phyloP scores from a whole-genome alignment of 2,329 filamentous ascomycete genomes.

The Alternaria sp. region DNA sequence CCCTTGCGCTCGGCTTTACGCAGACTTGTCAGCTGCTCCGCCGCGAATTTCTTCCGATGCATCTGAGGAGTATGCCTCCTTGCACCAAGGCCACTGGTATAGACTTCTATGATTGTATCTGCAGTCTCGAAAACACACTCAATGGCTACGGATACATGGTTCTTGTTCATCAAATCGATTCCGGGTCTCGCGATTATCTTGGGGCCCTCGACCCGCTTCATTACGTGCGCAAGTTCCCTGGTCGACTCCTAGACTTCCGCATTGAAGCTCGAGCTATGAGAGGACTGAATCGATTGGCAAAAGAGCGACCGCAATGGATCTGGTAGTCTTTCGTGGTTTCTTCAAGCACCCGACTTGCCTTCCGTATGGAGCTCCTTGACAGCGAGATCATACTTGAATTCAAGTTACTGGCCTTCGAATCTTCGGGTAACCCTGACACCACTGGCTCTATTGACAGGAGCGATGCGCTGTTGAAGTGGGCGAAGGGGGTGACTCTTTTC shows the following conservation, averaged over 20 bases:
- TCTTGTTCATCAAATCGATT: neutral
- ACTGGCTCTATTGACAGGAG: neutral
- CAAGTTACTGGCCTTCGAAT: neutral
- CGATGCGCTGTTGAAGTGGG: neutral
- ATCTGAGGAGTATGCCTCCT: neutral
- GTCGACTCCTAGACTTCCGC: neutral
- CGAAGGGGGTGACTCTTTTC: neutral
- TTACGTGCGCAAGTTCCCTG: neutral
- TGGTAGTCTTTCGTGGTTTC: neutral
- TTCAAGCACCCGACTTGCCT: neutral
- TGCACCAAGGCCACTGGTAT: fast-evolving
- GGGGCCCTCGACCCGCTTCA: neutral
- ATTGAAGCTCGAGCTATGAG: fast-evolving
- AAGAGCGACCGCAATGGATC: neutral
- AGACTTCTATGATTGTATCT: neutral
- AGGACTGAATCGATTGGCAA: fast-evolving
- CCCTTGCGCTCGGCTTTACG: neutral
- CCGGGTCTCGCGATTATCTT: neutral
- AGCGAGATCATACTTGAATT: neutral
- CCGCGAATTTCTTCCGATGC: neutral
- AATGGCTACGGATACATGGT: neutral
- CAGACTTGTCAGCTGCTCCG: neutral
- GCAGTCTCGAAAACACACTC: neutral
- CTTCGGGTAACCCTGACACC: neutral
- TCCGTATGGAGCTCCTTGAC: neutral